phyloP scores from a whole-genome alignment of 345 rosid species.

The Dovyalis caffra region DNA sequence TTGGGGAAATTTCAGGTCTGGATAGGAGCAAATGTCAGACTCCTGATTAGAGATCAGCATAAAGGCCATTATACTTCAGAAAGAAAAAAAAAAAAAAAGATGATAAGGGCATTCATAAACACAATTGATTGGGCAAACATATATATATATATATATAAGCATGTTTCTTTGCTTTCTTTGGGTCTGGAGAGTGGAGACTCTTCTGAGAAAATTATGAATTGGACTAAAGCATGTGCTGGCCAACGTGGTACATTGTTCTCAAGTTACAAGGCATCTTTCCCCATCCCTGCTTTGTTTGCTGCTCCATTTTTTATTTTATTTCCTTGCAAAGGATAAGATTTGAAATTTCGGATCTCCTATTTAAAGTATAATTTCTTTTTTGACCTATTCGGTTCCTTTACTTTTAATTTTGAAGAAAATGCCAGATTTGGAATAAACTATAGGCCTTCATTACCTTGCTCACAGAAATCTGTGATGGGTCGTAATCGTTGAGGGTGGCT shows the following conservation, averaged over 20 bases:
- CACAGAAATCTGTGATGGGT: not conserved
- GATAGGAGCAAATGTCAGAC: no score
- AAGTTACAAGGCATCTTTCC: not conserved
- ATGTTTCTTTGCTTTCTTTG: not conserved
- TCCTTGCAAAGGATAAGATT: not conserved
- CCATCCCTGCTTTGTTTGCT: not conserved
- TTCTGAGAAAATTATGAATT: not conserved
- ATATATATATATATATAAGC: no score
- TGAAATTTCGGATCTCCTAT: not conserved
- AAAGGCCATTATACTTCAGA: no score
- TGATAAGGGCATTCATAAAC: no score
- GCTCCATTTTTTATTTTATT: not conserved
- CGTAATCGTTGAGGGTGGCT: no score
- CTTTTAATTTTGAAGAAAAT: not conserved
- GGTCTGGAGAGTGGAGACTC: not conserved
- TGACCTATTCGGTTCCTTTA: not conserved
- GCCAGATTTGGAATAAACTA: not conserved
- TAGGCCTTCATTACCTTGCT: not conserved
- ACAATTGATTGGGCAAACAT: no score
- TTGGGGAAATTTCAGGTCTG: not conserved
- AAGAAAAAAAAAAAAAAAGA: no score
- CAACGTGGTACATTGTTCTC: not conserved
- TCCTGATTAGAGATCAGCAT: no score
- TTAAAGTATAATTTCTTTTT: not conserved
- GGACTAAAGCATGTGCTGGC: not conserved